Percentiles rank a stretch among this genome's conserved stretches.
These are phyloP conservation scores for Spathaspora passalidarum DNA, from an alignment of 805 yeast genomes.

Conservation along the genomic window DNA sequence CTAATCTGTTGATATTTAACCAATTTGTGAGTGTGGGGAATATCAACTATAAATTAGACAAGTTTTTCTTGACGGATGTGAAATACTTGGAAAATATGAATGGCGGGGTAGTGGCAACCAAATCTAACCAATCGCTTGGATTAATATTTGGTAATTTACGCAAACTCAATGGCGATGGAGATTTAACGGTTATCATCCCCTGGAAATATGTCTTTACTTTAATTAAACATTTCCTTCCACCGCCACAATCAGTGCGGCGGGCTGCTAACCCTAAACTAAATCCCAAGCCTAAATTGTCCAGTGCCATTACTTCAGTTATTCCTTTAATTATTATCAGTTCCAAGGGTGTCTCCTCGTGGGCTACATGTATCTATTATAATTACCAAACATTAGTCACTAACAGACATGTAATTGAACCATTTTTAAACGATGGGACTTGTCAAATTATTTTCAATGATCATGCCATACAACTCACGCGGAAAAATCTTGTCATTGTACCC, in stretches of 20 bases:
- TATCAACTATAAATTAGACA: conserved; percentile 20
- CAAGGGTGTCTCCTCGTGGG: conserved; percentile 31
- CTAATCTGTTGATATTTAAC: conserved; percentile 27
- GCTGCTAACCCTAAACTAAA: too few species aligned
- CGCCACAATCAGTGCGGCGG: too few species aligned
- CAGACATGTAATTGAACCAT: conserved; percentile 36
- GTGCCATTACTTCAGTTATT: conserved; percentile 6
- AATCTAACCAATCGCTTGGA: conserved; percentile 24
- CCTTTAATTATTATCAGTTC: conserved; percentile 14
- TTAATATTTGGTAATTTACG: conserved; percentile 36
- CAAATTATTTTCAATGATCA: conserved; percentile 4
- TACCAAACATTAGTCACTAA: conserved; percentile 35
- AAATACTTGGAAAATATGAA: conserved; percentile 45
- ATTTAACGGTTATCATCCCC: conserved; percentile 29
- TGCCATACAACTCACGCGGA: not conserved
- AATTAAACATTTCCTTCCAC: not conserved
- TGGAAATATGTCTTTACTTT: conserved; percentile 20
- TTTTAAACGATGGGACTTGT: conserved; percentile 5
- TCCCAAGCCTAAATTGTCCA: not conserved
- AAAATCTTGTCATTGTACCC: conserved; percentile 18
- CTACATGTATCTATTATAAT: conserved; percentile 38
- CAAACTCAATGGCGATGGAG: conserved; percentile 46
- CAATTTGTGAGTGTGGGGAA: conserved; percentile 21
- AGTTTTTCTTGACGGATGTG: conserved; percentile 32
- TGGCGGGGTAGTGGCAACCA: conserved; percentile 32